Conservation (phyloP, 1,139 yeast species). For the Hyphopichia fennica region DNA sequence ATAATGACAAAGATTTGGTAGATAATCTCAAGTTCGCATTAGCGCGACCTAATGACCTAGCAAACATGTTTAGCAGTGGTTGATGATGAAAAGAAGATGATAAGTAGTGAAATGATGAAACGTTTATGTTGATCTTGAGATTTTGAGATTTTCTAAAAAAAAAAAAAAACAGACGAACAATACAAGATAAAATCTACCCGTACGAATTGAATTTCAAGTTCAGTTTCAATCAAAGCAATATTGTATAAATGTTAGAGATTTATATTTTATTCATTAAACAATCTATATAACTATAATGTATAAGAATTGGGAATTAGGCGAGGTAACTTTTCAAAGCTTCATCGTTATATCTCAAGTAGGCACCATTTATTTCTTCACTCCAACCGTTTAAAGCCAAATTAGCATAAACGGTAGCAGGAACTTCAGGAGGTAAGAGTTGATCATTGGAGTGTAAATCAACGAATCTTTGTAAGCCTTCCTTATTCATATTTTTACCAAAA, state of each 20-base stretch:
- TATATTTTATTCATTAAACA: no score
- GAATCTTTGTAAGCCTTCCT: conserved; percentile 57
- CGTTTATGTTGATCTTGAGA: no score
- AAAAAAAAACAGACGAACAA: no score
- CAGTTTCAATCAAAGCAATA: no score
- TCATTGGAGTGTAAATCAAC: conserved; percentile 55
- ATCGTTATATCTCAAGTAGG: conserved; percentile 63
- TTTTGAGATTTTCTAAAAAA: no score
- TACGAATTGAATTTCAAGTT: no score
- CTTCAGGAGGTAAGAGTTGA: conserved; percentile 60
- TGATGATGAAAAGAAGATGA: neutral
- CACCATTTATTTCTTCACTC: conserved; percentile 56
- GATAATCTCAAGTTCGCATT: neutral
- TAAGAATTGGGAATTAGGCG: no score
- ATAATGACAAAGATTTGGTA: neutral
- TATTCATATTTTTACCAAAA: conserved; percentile 57
- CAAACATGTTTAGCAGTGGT: conserved; percentile 2
- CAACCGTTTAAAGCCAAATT: conserved; percentile 63
- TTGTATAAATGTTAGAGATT: no score
- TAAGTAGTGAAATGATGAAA: no score
- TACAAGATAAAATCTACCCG: no score
- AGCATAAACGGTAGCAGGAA: conserved; percentile 70
- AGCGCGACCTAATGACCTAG: conserved; percentile 2
- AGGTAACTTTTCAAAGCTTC: conserved; percentile 22
- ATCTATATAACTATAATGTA: no score